Conservation (phyloP, 768 basidiomycete genomes). For the Boletus sp. region DNA sequence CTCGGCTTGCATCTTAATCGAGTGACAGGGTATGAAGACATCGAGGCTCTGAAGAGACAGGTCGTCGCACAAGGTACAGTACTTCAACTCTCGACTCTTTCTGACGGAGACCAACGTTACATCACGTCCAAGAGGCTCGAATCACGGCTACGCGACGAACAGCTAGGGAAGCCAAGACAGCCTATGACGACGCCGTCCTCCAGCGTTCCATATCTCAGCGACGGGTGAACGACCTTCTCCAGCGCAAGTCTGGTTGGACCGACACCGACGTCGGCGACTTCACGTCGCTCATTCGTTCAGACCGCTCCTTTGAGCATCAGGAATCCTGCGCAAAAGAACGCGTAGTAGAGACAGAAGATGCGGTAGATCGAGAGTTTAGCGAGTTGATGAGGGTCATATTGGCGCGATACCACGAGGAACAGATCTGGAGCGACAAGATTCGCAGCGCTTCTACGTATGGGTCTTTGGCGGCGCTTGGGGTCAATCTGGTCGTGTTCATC, state of each 20-base stretch:
- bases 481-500: conserved; percentile 90
- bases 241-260: conserved; percentile 94
- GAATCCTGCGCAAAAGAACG: conserved; percentile 68
- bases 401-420: conserved; percentile 95
- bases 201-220: conserved; percentile 84
- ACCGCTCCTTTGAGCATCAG: conserved; percentile 82
- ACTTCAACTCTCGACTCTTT: not conserved
- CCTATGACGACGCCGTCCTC: conserved; percentile 76
- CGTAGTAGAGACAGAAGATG: conserved; percentile 69
- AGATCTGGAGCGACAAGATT: conserved; percentile 99
- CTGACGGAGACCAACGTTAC: conserved; percentile 8
- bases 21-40: conserved; percentile 89
- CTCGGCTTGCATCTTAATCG: conserved; percentile 80
- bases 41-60: conserved; percentile 73
- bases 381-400: conserved; percentile 88
- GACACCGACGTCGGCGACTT: conserved; percentile 84
- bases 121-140: conserved; percentile 55
- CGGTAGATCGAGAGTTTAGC: conserved; percentile 84
- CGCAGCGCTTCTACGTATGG: conserved; percentile 94
- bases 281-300: conserved; percentile 85
- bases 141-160: conserved; percentile 67
- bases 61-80: conserved; percentile 80
- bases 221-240: conserved; percentile 93
- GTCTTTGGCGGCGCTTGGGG: conserved; percentile 75
- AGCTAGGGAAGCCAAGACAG: conserved; percentile 68